These are phyloP conservation scores for Neurospora sp. DNA, from an alignment of 495 filamentous ascomycete species.

Conservation along the genomic window DNA sequence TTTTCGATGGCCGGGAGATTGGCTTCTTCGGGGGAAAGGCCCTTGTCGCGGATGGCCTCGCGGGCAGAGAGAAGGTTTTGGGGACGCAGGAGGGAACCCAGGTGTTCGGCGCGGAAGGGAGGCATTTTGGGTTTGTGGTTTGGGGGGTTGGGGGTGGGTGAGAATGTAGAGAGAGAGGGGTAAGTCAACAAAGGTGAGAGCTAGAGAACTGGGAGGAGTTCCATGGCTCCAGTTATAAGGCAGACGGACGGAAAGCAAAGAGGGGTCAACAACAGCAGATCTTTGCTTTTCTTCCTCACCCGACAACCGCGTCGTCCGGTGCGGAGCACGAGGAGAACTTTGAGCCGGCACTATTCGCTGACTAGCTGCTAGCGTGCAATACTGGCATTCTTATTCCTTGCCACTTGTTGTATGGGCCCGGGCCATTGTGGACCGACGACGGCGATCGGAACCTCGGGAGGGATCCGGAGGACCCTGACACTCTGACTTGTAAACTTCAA, in stretches of 20 bases:
- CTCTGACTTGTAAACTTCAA: neutral
- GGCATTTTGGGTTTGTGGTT: constrained; percentile 36
- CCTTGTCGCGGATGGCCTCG: constrained; percentile 46
- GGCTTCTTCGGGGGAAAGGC: constrained; percentile 42
- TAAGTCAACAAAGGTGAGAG: neutral
- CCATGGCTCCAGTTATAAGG: neutral
- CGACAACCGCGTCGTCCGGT: neutral
- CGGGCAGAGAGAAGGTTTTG: constrained; percentile 55
- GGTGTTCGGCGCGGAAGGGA: constrained; percentile 75
- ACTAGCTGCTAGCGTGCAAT: neutral
- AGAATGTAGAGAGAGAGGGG: neutral
- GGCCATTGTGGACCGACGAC: neutral
- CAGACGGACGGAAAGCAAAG: neutral
- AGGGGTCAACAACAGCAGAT: neutral
- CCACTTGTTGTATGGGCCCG: neutral
- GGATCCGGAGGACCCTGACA: neutral
- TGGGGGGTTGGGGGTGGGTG: neutral
- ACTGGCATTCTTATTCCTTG: neutral
- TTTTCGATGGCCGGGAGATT: constrained; percentile 49
- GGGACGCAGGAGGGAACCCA: constrained; percentile 73
- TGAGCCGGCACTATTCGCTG: too few species aligned
- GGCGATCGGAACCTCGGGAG: neutral
- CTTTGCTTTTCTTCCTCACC: neutral
- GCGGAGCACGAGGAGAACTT: too few species aligned
- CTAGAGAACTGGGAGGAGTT: neutral